Percentiles rank a stretch among this genome's conserved stretches.
Evolutionary conservation across 352 stramenopile genomes (phyloP).

Genomic region (Phytophthora syringae): DNA sequence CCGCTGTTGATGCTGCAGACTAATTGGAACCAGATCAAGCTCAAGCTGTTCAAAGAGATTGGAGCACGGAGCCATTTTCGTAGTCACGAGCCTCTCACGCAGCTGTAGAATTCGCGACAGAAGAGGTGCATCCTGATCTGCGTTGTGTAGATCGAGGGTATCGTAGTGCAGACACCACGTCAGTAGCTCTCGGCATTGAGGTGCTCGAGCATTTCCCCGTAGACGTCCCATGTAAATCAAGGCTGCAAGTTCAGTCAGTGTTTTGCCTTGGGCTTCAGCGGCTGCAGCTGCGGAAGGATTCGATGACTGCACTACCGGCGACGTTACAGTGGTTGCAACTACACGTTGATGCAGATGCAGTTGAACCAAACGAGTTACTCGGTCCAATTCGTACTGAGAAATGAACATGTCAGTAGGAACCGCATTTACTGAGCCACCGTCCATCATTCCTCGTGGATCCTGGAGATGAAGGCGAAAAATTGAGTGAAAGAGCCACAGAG

Average conservation of each 20-base stretch:
- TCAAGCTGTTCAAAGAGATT: conserved; percentile 28
- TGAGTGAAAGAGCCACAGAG: conserved; percentile 61
- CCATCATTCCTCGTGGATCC: not conserved
- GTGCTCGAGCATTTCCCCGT: conserved; percentile 16
- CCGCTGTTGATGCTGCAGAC: conserved; percentile 20
- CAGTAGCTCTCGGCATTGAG: conserved; percentile 46
- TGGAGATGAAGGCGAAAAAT: conserved; percentile 46
- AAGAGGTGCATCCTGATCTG: conserved; percentile 23
- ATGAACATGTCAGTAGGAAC: conserved; percentile 44
- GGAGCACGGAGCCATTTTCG: conserved; percentile 8
- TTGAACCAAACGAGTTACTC: conserved; percentile 34
- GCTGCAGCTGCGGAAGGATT: conserved; percentile 15
- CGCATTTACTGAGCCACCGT: not conserved
- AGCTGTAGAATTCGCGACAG: conserved; percentile 23
- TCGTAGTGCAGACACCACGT: conserved; percentile 39
- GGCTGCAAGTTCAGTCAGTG: conserved; percentile 32
- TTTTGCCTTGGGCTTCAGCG: conserved; percentile 22
- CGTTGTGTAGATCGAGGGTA: conserved; percentile 21
- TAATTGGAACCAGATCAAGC: conserved; percentile 18
- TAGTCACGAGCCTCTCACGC: conserved; percentile 34
- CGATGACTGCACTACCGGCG: conserved; percentile 13
- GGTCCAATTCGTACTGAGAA: conserved; percentile 53
- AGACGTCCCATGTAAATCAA: conserved; percentile 46
- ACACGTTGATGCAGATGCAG: conserved; percentile 36
- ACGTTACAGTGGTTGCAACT: conserved; percentile 28